Percentiles rank a stretch among this genome's conserved stretches.
These are phyloP conservation scores for Phyllachora maydis DNA, from an alignment of 2,329 filamentous ascomycete species.

Conservation along the genomic window DNA sequence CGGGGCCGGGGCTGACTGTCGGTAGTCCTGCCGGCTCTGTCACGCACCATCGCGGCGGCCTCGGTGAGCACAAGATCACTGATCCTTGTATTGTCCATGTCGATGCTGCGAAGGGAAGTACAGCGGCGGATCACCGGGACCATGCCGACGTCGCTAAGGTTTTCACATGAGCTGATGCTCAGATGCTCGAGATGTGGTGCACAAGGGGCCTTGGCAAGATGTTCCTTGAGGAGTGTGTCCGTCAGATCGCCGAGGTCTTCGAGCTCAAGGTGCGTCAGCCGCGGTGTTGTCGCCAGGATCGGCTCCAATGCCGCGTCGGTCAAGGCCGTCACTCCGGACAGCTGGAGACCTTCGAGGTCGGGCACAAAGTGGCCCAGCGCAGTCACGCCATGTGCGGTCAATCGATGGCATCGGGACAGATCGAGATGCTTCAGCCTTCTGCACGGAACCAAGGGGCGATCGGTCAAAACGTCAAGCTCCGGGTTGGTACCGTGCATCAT, in stretches of 20 bases:
- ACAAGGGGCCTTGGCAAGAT: conserved; percentile 59
- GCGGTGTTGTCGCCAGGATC: conserved; percentile 54
- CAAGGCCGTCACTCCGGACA: conserved; percentile 57
- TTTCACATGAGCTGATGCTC: conserved; percentile 79
- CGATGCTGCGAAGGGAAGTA: conserved; percentile 44
- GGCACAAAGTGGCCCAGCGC: conserved; percentile 56
- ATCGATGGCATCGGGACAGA: conserved; percentile 52
- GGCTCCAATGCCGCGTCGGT: conserved; percentile 53
- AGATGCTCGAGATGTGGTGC: conserved; percentile 54
- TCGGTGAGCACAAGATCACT: conserved; percentile 74
- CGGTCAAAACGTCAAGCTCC: conserved; percentile 63
- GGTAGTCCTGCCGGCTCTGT: too few species aligned
- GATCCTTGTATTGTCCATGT: conserved; percentile 86
- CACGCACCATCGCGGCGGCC: conserved; percentile 63
- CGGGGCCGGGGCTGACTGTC: conserved; percentile 13
- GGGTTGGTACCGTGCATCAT: conserved; percentile 61
- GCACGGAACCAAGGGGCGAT: conserved; percentile 53
- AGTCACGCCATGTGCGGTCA: conserved; percentile 56
- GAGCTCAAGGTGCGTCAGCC: conserved; percentile 69
- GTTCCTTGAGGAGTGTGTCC: conserved; percentile 49
- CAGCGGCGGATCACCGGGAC: conserved; percentile 64
- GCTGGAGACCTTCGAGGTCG: conserved; percentile 59
- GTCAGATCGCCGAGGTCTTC: conserved; percentile 68
- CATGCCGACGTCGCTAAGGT: conserved; percentile 65
- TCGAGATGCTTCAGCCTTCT: conserved; percentile 71